phyloP scores from a whole-genome alignment of 2,329 filamentous ascomycete genomes.

The Talaromyces sp. region DNA sequence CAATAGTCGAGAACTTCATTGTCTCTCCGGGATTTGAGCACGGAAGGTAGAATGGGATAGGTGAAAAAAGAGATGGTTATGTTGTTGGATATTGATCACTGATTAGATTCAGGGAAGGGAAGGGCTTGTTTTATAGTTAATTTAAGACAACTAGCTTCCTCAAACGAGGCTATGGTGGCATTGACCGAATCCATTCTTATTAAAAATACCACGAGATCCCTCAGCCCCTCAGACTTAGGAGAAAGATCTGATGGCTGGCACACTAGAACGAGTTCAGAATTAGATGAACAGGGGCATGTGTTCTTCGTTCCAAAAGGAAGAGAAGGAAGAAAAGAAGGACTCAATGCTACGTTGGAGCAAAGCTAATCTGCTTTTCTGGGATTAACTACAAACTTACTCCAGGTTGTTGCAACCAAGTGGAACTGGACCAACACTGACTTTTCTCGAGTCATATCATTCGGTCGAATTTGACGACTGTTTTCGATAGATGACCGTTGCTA shows the following conservation, averaged over 20 bases:
- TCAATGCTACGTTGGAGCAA: background rate
- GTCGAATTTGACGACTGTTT: background rate
- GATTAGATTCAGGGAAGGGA: background rate
- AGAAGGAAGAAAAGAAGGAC: background rate
- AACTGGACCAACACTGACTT: background rate
- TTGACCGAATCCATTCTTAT: background rate
- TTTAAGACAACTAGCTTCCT: background rate
- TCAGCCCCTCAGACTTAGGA: background rate
- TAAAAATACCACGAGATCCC: background rate
- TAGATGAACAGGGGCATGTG: background rate
- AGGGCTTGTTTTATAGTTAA: background rate
- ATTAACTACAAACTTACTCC: background rate
- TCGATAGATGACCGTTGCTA: constrained; percentile 1
- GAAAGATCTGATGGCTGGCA: background rate
- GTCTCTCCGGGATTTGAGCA: background rate
- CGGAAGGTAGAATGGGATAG: background rate
- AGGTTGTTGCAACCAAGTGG: background rate
- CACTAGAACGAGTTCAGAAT: background rate
- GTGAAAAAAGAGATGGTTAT: background rate
- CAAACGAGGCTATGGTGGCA: background rate
- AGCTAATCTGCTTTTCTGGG: background rate
- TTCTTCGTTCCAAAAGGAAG: background rate
- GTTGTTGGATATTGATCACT: background rate
- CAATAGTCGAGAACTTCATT: constrained; percentile 10
- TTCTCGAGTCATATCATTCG: background rate